Evolutionary conservation across 73 alveolate genomes (phyloP).

Genomic region (Paraurostyla sp.): DNA sequence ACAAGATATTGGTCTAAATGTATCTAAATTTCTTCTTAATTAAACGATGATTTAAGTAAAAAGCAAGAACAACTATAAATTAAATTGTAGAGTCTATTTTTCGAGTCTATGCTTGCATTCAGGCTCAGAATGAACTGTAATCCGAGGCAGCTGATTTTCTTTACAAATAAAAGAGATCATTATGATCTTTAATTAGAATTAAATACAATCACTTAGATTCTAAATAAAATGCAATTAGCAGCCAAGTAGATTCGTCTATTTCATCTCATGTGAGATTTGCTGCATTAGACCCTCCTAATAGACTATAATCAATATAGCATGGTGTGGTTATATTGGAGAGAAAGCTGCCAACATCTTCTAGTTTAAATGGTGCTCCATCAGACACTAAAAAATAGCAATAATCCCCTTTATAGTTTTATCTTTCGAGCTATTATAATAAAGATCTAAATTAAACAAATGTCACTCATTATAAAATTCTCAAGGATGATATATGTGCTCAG

Average conservation of each 20-base stretch:
- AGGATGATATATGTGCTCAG: constrained; percentile 5
- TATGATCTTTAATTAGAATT: background rate
- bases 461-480: background rate
- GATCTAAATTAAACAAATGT: background rate
- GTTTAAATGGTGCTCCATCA: background rate
- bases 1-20: constrained; percentile 21
- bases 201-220: background rate
- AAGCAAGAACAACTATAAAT: background rate
- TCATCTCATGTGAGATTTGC: background rate
- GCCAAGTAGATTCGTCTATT: background rate
- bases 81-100: background rate
- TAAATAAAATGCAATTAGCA: background rate
- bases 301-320: background rate
- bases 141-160: background rate
- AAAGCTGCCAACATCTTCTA: background rate
- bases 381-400: no score
- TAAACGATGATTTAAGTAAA: background rate
- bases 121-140: background rate
- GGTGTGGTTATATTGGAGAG: background rate
- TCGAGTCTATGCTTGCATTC: constrained; percentile 16
- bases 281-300: background rate
- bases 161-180: background rate
- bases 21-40: background rate
- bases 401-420: background rate
- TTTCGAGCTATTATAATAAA: background rate